phyloP scores from a whole-genome alignment of 192 early-diverging fungal species.

The Geranomyces michiganensis region DNA sequence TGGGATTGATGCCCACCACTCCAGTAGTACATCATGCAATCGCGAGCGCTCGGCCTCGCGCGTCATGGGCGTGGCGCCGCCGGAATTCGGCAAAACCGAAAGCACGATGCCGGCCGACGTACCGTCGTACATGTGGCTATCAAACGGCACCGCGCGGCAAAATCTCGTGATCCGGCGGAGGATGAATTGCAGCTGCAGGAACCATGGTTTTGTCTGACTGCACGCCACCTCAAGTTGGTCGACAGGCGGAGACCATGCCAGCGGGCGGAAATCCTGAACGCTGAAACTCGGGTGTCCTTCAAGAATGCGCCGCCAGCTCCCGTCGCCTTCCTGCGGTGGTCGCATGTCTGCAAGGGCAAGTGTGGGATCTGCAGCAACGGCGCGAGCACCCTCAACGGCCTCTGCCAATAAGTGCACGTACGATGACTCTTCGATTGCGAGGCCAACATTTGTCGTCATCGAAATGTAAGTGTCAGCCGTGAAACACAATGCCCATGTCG shows the following conservation, averaged over 20 bases:
- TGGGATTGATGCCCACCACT: conserved; percentile 26
- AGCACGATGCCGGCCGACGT: conserved; percentile 22
- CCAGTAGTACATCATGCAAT: conserved; percentile 19
- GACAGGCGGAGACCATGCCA: conserved; percentile 7
- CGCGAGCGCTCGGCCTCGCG: conserved; percentile 16
- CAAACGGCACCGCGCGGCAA: conserved; percentile 12
- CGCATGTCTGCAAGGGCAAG: neutral
- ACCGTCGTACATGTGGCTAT: neutral
- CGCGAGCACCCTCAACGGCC: conserved; percentile 1
- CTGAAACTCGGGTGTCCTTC: conserved; percentile 7
- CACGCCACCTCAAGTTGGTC: conserved; percentile 15
- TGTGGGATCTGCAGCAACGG: neutral
- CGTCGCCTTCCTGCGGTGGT: neutral
- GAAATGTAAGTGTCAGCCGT: conserved; percentile 19
- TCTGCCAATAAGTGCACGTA: conserved; percentile 22
- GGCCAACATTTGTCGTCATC: conserved; percentile 7
- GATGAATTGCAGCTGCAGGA: conserved; percentile 25
- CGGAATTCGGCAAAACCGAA: conserved; percentile 7
- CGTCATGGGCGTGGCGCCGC: neutral
- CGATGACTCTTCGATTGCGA: conserved; percentile 24
- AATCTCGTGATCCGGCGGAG: conserved; percentile 23
- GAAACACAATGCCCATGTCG: conserved; percentile 26
- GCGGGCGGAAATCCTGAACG: conserved; percentile 28
- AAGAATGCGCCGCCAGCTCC: conserved; percentile 19
- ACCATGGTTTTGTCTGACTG: conserved; percentile 24